Conservation (phyloP, 2,329 filamentous ascomycete species). For the Aspergillus melleus region DNA sequence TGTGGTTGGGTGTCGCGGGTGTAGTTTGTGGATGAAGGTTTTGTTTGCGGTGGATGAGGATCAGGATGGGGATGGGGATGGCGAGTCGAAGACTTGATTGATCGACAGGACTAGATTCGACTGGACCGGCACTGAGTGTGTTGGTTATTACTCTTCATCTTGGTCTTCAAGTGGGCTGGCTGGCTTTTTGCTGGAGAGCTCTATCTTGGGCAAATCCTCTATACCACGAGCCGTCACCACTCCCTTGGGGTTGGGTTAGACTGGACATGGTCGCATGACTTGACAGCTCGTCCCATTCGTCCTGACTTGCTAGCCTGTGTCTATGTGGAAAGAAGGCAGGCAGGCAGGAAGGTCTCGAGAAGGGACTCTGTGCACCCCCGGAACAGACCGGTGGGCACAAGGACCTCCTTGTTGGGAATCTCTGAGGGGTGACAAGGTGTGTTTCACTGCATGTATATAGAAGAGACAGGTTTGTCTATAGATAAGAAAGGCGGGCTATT, state of each 20-base stretch:
- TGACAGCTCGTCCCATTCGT: too few relatives aligned
- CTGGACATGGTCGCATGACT: too few relatives aligned
- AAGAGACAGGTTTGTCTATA: neutral
- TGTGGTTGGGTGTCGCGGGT: slow-evolving; percentile 61
- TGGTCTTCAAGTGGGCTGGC: too few relatives aligned
- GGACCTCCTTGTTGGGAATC: neutral
- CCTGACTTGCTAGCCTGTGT: neutral
- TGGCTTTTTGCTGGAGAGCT: too few relatives aligned
- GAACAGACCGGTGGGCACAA: neutral
- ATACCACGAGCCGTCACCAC: too few relatives aligned
- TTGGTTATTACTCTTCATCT: too few relatives aligned
- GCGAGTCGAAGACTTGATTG: neutral
- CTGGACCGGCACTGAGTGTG: too few relatives aligned
- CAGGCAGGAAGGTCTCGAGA: neutral
- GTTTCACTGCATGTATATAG: neutral
- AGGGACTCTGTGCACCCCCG: neutral
- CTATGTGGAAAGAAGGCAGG: neutral
- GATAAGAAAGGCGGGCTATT: neutral
- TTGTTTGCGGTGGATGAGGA: slow-evolving; percentile 54
- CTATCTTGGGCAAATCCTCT: too few relatives aligned
- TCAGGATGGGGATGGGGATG: slow-evolving; percentile 27
- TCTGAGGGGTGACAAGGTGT: neutral
- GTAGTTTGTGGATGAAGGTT: slow-evolving; percentile 64
- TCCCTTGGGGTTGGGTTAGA: too few relatives aligned
- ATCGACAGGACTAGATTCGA: neutral